Evolutionary conservation across 345 rosid species (phyloP).

Genomic region (Lumnitzera racemosa): DNA sequence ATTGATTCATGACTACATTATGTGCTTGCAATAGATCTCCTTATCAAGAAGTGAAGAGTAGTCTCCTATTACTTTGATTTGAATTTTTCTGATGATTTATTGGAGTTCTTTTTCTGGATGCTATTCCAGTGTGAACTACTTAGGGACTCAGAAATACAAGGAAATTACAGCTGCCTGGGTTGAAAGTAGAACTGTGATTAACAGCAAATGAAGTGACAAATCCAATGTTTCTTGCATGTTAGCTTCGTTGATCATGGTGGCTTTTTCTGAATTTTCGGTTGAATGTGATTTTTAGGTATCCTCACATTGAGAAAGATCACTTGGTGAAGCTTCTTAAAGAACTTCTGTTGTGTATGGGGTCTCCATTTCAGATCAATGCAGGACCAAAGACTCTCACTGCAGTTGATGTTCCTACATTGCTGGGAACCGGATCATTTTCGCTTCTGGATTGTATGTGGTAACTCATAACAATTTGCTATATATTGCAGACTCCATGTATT

Average conservation of each 20-base stretch:
- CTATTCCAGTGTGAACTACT: too few species aligned
- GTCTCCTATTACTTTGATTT: too few species aligned
- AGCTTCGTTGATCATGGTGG: too few species aligned
- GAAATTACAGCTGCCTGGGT: not conserved
- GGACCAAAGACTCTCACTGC: slow-evolving; percentile 57
- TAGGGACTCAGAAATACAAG: too few species aligned
- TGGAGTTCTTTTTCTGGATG: too few species aligned
- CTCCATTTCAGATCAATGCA: slow-evolving; percentile 34
- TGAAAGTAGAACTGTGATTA: not conserved
- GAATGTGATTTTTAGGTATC: slow-evolving; percentile 50
- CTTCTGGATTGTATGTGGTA: slow-evolving; percentile 64
- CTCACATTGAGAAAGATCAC: slow-evolving; percentile 79
- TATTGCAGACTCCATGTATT: slow-evolving; percentile 2
- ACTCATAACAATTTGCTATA: slow-evolving; percentile 9
- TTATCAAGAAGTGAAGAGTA: too few species aligned
- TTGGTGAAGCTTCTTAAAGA: slow-evolving; percentile 91
- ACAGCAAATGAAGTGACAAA: not conserved
- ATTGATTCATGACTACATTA: too few species aligned
- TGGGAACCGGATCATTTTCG: slow-evolving; percentile 86
- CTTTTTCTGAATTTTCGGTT: slow-evolving; percentile 5
- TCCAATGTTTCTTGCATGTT: not conserved
- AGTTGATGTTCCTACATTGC: slow-evolving; percentile 81
- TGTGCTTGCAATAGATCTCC: too few species aligned
- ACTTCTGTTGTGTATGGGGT: slow-evolving; percentile 38
- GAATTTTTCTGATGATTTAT: too few species aligned